A percentile compares a stretch with the other conserved stretches of the same genome.
Evolutionary conservation across 2,329 filamentous ascomycete genomes (phyloP).

Genomic region (Trichoderma simmonsii): DNA sequence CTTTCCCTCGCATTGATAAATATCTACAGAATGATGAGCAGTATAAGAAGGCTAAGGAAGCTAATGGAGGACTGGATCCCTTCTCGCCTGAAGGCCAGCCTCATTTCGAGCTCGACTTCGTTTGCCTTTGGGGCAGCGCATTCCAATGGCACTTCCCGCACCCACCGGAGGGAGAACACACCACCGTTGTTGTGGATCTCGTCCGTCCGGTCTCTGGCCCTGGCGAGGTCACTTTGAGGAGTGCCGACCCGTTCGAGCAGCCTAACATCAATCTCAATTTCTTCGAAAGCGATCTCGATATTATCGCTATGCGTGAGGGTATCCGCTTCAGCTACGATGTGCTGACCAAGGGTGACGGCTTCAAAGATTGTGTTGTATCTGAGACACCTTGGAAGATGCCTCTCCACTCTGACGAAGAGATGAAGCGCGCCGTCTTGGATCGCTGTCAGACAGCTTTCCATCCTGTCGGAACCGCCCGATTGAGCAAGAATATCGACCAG

Average conservation of each 20-base stretch:
- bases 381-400: slow-evolving; percentile 63
- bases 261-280: slow-evolving; percentile 61
- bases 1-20: slow-evolving; percentile 56
- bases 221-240: slow-evolving; percentile 56
- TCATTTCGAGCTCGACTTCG: slow-evolving; percentile 62
- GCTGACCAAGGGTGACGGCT: slow-evolving; percentile 52
- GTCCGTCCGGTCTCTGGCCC: slow-evolving; percentile 39
- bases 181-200: slow-evolving; percentile 54
- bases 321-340: slow-evolving; percentile 57
- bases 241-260: slow-evolving; percentile 53
- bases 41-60: slow-evolving; percentile 43
- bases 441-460: slow-evolving; percentile 58
- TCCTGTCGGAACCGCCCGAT: slow-evolving; percentile 53
- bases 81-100: slow-evolving; percentile 56
- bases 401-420: slow-evolving; percentile 50
- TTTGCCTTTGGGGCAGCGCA: slow-evolving; percentile 51
- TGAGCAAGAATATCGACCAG: slow-evolving; percentile 49
- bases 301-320: slow-evolving; percentile 57
- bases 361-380: slow-evolving; percentile 50
- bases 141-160: slow-evolving; percentile 48
- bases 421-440: slow-evolving; percentile 56
- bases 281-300: slow-evolving; percentile 51
- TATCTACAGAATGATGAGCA: slow-evolving; percentile 45
- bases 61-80: slow-evolving; percentile 47
- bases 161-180: slow-evolving; percentile 44